A percentile compares a stretch with the other conserved stretches of the same genome.
Conservation (phyloP, 1,284 basidiomycete genomes). For the Pulveroboletus sp. region DNA sequence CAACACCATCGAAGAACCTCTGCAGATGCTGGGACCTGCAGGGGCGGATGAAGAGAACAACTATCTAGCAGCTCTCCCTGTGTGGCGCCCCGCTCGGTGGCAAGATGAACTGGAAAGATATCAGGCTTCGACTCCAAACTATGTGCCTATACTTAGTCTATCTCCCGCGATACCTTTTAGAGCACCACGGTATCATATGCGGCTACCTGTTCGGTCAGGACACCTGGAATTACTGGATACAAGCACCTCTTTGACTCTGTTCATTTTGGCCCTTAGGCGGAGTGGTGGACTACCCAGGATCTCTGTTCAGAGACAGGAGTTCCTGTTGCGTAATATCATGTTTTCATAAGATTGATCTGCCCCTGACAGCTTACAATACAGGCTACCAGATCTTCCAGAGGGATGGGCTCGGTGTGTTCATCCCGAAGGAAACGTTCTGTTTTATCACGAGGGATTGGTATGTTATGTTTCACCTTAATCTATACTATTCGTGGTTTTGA, state of each 20-base stretch:
- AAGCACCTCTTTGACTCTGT: neutral
- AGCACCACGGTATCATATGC: too few relatives aligned
- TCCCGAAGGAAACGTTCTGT: conserved; percentile 17
- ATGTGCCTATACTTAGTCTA: too few relatives aligned
- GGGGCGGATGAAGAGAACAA: neutral
- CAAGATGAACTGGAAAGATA: neutral
- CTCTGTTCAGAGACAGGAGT: too few relatives aligned
- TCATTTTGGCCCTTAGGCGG: neutral
- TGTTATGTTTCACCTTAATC: neutral
- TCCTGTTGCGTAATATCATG: too few relatives aligned
- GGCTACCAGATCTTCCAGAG: neutral
- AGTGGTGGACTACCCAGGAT: too few relatives aligned
- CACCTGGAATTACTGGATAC: too few relatives aligned
- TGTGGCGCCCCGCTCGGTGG: neutral
- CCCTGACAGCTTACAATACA: neutral
- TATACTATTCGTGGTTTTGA: neutral
- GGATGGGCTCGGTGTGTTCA: conserved; percentile 12
- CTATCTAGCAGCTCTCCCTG: neutral
- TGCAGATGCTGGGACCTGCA: neutral
- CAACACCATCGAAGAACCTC: neutral
- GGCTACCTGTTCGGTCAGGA: conserved; percentile 1
- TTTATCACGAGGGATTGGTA: conserved; percentile 13
- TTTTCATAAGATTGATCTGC: neutral
- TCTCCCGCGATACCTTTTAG: conserved; percentile 10
- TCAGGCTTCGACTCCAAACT: neutral